phyloP scores from a whole-genome alignment of 495 filamentous ascomycete species.

The Daldinia childiae region DNA sequence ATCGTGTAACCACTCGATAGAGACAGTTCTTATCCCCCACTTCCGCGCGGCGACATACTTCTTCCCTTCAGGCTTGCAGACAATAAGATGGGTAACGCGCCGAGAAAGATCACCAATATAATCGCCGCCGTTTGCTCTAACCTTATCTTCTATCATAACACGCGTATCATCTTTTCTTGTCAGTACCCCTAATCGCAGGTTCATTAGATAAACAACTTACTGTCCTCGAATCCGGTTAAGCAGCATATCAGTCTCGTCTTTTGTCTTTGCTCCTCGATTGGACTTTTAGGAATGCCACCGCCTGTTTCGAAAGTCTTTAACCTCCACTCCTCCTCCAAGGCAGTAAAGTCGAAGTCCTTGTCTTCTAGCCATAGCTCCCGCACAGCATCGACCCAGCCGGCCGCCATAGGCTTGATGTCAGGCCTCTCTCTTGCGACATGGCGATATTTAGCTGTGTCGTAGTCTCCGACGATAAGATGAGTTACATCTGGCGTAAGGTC shows the following conservation, averaged over 20 bases:
- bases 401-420: slow-evolving; percentile 81
- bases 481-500: slow-evolving; percentile 97
- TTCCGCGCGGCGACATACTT: slow-evolving; percentile 87
- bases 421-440: slow-evolving; percentile 90
- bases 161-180: slow-evolving; percentile 68
- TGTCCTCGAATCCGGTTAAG: slow-evolving; percentile 88
- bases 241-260: slow-evolving; percentile 73
- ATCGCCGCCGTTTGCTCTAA: slow-evolving; percentile 74
- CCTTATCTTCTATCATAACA: slow-evolving; percentile 67
- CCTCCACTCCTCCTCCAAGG: slow-evolving; percentile 60
- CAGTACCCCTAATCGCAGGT: slow-evolving; percentile 17
- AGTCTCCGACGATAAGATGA: slow-evolving; percentile 89
- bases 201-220: slow-evolving; percentile 57
- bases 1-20: slow-evolving; percentile 84
- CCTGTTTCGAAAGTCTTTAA: slow-evolving; percentile 54
- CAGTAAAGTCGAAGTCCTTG: slow-evolving; percentile 76
- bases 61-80: slow-evolving; percentile 76
- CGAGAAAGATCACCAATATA: slow-evolving; percentile 89
- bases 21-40: slow-evolving; percentile 82
- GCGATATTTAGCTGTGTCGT: slow-evolving; percentile 89
- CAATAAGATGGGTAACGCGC: slow-evolving; percentile 86
- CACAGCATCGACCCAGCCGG: slow-evolving; percentile 86
- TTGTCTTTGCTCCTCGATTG: slow-evolving; percentile 32
- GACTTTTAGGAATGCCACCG: slow-evolving; percentile 45
- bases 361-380: slow-evolving; percentile 83